A percentile compares a stretch with the other conserved stretches of the same genome.
phyloP scores from a whole-genome alignment of 208 protist genomes.

The Wallacemonas sp. region DNA sequence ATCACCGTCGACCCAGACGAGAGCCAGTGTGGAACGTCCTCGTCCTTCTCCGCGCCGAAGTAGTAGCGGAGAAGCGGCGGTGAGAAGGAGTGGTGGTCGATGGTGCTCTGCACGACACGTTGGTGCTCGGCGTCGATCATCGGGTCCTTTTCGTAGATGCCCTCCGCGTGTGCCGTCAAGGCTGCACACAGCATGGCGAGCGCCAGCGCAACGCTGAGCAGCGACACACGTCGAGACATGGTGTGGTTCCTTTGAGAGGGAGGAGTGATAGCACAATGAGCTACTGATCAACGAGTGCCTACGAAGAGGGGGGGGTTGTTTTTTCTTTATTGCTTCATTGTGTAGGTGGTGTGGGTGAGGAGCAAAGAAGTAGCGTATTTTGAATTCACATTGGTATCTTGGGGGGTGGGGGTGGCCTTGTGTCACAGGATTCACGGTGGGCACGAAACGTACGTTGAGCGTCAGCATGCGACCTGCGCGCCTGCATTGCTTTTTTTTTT shows the following conservation, averaged over 20 bases:
- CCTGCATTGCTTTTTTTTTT: too few relatives aligned
- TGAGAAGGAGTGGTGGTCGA: constrained; percentile 77
- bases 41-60: constrained; percentile 47
- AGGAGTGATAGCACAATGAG: too few relatives aligned
- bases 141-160: constrained; percentile 7
- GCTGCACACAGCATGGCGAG: neutral
- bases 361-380: too few relatives aligned
- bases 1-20: constrained; percentile 75
- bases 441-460: too few relatives aligned
- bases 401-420: too few relatives aligned
- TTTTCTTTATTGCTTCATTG: too few relatives aligned
- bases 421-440: too few relatives aligned
- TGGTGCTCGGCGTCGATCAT: constrained; percentile 42
- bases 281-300: too few relatives aligned
- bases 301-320: too few relatives aligned
- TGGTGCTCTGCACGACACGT: constrained; percentile 42
- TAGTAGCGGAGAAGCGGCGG: constrained; percentile 73
- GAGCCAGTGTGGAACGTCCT: constrained; percentile 76
- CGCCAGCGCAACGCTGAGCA: neutral
- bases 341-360: too few relatives aligned
- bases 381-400: too few relatives aligned
- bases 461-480: too few relatives aligned
- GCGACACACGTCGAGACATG: neutral
- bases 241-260: neutral
- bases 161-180: neutral